These are phyloP conservation scores for Tuber melanosporum DNA, from an alignment of 495 filamentous ascomycete genomes.

Conservation along the genomic window DNA sequence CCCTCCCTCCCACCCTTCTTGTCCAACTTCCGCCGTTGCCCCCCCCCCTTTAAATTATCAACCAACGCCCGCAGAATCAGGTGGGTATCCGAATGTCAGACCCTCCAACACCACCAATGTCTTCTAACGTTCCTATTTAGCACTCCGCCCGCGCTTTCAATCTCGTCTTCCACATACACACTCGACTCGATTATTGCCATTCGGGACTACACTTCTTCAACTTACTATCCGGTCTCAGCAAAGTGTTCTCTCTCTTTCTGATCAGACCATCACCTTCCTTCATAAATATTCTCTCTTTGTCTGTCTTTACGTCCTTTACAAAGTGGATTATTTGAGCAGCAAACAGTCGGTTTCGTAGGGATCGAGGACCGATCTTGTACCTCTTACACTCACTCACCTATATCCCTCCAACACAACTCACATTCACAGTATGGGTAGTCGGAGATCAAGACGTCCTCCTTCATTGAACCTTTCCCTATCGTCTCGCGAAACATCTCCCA, in stretches of 20 bases:
- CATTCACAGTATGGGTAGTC: constrained; percentile 36
- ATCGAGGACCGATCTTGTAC: constrained; percentile 26
- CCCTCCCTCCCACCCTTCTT: constrained; percentile 19
- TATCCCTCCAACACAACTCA: constrained; percentile 11
- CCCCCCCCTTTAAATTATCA: constrained; percentile 37
- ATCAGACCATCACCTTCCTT: constrained; percentile 8
- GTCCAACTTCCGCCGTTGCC: constrained; percentile 20
- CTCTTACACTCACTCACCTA: constrained; percentile 6
- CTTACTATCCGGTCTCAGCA: background rate
- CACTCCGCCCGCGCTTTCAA: constrained; percentile 34
- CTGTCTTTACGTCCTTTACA: constrained; percentile 24
- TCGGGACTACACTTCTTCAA: background rate
- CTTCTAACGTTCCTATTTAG: constrained; percentile 38
- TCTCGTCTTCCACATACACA: constrained; percentile 36
- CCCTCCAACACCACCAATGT: constrained; percentile 33
- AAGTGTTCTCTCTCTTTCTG: background rate
- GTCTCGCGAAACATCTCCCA: constrained; percentile 38
- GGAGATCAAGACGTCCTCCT: constrained; percentile 39
- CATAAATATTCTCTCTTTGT: constrained; percentile 20
- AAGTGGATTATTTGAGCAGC: constrained; percentile 16
- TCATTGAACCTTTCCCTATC: constrained; percentile 40
- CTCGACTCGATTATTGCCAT: constrained; percentile 16
- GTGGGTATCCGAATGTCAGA: constrained; percentile 36
- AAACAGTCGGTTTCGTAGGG: constrained; percentile 20
- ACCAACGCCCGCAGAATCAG: constrained; percentile 35